Base-by-base conservation (phyloP, 805 yeast species). In the Priceomyces castillae region DNA sequence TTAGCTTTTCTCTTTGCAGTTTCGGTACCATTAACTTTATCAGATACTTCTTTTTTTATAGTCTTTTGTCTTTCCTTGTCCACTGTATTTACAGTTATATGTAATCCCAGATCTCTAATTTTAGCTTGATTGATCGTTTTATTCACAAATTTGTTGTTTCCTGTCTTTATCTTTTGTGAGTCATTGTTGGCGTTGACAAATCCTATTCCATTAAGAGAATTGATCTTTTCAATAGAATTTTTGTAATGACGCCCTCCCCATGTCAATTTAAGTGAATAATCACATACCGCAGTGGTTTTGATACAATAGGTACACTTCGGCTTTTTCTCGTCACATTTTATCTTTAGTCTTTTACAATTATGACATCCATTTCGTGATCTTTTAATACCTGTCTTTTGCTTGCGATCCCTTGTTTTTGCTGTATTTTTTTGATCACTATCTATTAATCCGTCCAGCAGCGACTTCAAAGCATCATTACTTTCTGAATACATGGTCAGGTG, bases 181-280 rank as follows among this genome's bases (percentile, higher is more conserved):
- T 6, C 25, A 22, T 22, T 22, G 31, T n/a, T 11, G 31, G 15
- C 10, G 5, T 28, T 28, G 10, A 28, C 31, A 28, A n/a, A 11
- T 28, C 15, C 7, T 4, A 9, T n/a, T n/a, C 31, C 31, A 28
- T 10, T n/a, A 4, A 28, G 12, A 23, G 6, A 37, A 10, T 33
- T 40, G 4, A 12, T 54, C 58, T 64, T 62, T 49, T 67, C 57
- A 56, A 64, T 66, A 3, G 67, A 58, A 37, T 67, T 66, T 50
- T 78, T 77, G 56, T 70, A 77, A 0, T 87, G 87, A 39, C 90
- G 61, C 0, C 90, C 90, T 15, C 88, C 90, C 92, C 92, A 86
- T 0, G 80, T 75, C 25, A 85, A 64, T 47, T 73, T 77, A 7
- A 85, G 52, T 3, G 82, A 67, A 51, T 85, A 86, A 54, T 84